phyloP scores from a whole-genome alignment of 1,284 basidiomycete genomes.

The Earliella scabrosa region DNA sequence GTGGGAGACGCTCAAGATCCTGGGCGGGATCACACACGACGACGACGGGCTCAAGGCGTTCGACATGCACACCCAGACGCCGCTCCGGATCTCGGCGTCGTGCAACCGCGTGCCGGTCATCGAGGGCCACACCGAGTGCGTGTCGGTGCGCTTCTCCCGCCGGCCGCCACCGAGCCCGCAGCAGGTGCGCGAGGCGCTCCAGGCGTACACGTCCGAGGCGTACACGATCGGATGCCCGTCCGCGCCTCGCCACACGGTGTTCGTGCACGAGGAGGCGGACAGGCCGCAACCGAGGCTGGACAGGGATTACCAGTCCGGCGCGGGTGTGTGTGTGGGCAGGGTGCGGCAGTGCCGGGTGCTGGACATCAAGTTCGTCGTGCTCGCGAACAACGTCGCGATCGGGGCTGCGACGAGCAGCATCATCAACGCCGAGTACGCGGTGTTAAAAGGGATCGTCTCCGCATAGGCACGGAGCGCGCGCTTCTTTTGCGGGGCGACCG shows the following conservation, averaged over 20 bases:
- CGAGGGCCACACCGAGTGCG: conserved; percentile 92
- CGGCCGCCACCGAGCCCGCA: conserved; percentile 87
- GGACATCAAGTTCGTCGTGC: conserved; percentile 95
- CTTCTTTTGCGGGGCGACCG: too few species aligned
- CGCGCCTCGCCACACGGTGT: conserved; percentile 87
- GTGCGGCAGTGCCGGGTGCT: conserved; percentile 91
- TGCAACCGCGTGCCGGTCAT: conserved; percentile 64
- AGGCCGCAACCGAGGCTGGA: conserved; percentile 95
- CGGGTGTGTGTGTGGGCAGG: conserved; percentile 91
- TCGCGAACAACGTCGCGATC: conserved; percentile 95
- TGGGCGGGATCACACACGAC: conserved; percentile 75
- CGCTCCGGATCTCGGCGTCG: conserved; percentile 87
- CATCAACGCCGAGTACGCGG: conserved; percentile 97
- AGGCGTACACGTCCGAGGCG: conserved; percentile 78
- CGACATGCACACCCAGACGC: conserved; percentile 83
- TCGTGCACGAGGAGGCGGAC: conserved; percentile 92
- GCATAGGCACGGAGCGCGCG: too few species aligned
- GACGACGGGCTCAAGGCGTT: conserved; percentile 66
- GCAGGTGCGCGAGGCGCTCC: conserved; percentile 85
- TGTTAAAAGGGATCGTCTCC: conserved; percentile 73
- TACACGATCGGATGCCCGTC: conserved; percentile 85
- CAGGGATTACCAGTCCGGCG: conserved; percentile 89
- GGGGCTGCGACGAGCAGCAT: conserved; percentile 97
- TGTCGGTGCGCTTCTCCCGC: conserved; percentile 84
- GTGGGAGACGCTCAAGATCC: conserved; percentile 97